Evolutionary conservation across 1,139 yeast species (phyloP).

Genomic region (Maudiozyma humilis): DNA sequence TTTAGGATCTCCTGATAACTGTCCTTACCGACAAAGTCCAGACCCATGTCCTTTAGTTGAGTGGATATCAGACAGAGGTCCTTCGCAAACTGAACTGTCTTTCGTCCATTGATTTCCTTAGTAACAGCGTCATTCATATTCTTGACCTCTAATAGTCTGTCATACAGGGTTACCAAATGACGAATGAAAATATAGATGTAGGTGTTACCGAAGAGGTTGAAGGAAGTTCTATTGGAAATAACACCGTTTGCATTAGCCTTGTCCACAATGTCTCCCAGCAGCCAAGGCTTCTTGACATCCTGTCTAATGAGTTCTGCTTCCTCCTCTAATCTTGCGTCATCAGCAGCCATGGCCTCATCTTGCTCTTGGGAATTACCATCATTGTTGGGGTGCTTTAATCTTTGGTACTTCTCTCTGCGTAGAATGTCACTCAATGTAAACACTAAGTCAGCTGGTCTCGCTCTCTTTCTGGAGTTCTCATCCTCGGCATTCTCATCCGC

Average conservation of each 20-base stretch:
- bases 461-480: slow-evolving; percentile 36
- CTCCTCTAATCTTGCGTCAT: slow-evolving; percentile 19
- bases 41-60: slow-evolving; percentile 69
- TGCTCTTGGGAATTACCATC: slow-evolving; percentile 5
- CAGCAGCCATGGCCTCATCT: slow-evolving; percentile 20
- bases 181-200: slow-evolving; percentile 87
- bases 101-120: slow-evolving; percentile 59
- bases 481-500: background rate
- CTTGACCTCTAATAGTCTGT: slow-evolving; percentile 72
- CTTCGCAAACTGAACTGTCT: slow-evolving; percentile 73
- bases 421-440: slow-evolving; percentile 61
- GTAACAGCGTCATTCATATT: slow-evolving; percentile 55
- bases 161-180: slow-evolving; percentile 71
- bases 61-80: slow-evolving; percentile 78
- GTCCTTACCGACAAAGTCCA: slow-evolving; percentile 59
- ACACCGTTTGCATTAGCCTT: slow-evolving; percentile 29
- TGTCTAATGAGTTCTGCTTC: slow-evolving; percentile 31
- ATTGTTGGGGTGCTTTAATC: slow-evolving; percentile 34
- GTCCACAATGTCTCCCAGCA: slow-evolving; percentile 54
- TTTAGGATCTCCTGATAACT: slow-evolving; percentile 71
- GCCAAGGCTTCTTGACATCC: slow-evolving; percentile 47
- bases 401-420: slow-evolving; percentile 46
- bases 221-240: slow-evolving; percentile 36
- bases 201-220: slow-evolving; percentile 84
- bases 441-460: slow-evolving; percentile 48